These are phyloP conservation scores for Bryoglossum gracile DNA, from an alignment of 495 filamentous ascomycete species.

Conservation along the genomic window DNA sequence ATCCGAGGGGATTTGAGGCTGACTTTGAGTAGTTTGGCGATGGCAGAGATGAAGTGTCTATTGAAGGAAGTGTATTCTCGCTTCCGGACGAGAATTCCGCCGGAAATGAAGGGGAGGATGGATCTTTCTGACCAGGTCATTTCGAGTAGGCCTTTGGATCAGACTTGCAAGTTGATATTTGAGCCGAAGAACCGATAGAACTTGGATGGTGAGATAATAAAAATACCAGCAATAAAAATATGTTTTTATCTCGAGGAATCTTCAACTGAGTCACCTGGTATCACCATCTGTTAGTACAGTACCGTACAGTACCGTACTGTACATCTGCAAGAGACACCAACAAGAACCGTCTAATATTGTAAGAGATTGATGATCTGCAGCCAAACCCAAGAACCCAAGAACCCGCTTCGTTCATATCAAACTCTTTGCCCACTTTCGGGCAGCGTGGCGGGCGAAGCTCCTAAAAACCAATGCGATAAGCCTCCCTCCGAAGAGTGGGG, in stretches of 20 bases:
- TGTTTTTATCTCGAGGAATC: too few relatives aligned
- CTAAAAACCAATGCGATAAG: not conserved
- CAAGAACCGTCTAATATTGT: too few relatives aligned
- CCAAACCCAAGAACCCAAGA: too few relatives aligned
- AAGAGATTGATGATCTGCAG: not conserved
- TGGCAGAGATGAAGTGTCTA: constrained; percentile 60
- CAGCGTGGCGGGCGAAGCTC: too few relatives aligned
- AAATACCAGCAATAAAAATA: too few relatives aligned
- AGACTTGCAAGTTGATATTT: constrained; percentile 21
- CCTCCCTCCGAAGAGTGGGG: not conserved
- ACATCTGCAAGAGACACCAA: too few relatives aligned
- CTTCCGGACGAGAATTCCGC: constrained; percentile 37
- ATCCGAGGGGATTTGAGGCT: not conserved
- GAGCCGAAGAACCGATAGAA: too few relatives aligned
- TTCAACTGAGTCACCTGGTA: too few relatives aligned
- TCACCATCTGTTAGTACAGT: too few relatives aligned
- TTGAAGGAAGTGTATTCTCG: constrained; percentile 50
- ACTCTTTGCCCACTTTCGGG: not conserved
- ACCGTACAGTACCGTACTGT: too few relatives aligned
- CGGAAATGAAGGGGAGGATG: constrained; percentile 22
- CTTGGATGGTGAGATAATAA: too few relatives aligned
- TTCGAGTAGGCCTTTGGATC: constrained; percentile 21
- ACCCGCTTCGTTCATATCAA: too few relatives aligned
- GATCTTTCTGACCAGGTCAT: constrained; percentile 20
- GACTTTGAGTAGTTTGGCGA: constrained; percentile 41